Evolutionary conservation across 768 basidiomycete genomes (phyloP).

Genomic region (Nidularia pulvinata): DNA sequence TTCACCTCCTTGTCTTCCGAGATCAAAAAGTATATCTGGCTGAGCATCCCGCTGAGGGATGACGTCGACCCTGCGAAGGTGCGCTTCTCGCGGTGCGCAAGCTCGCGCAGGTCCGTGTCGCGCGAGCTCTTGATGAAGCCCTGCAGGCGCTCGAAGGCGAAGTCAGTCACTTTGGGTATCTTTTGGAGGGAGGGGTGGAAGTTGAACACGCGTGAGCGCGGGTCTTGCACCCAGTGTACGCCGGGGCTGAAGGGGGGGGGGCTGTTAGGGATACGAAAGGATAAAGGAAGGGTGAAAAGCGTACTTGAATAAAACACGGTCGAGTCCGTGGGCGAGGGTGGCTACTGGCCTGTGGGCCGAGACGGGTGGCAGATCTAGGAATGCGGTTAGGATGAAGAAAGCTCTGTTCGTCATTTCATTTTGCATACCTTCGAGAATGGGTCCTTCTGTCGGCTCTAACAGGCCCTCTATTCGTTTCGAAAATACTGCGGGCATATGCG

Average conservation of each 20-base stretch:
- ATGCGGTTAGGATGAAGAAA: neutral
- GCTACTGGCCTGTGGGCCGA: slow-evolving; percentile 56
- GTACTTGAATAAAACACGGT: slow-evolving; percentile 77
- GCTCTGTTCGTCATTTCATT: neutral
- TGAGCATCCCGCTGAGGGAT: slow-evolving; percentile 79
- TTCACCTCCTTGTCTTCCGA: slow-evolving; percentile 73
- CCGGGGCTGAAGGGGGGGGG: slow-evolving; percentile 58
- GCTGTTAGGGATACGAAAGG: slow-evolving; percentile 1
- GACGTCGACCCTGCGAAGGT: slow-evolving; percentile 89
- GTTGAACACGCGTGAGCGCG: slow-evolving; percentile 84
- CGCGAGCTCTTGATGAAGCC: slow-evolving; percentile 78
- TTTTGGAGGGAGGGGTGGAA: slow-evolving; percentile 71
- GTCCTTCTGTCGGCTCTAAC: slow-evolving; percentile 14
- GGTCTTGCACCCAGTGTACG: slow-evolving; percentile 88
- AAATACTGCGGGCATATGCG: slow-evolving; percentile 15
- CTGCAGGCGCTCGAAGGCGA: slow-evolving; percentile 79
- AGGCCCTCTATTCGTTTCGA: slow-evolving; percentile 32
- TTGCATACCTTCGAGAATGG: slow-evolving; percentile 11
- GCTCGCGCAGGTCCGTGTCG: slow-evolving; percentile 71
- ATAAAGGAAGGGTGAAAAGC: slow-evolving; percentile 21
- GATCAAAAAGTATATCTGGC: slow-evolving; percentile 87
- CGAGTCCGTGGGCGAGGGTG: slow-evolving; percentile 61
- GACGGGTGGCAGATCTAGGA: slow-evolving; percentile 40
- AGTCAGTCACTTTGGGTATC: slow-evolving; percentile 79
- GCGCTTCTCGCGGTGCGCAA: slow-evolving; percentile 59